phyloP scores from a whole-genome alignment of 1,284 basidiomycete species.

The Cutaneotrichosporon curvatum region DNA sequence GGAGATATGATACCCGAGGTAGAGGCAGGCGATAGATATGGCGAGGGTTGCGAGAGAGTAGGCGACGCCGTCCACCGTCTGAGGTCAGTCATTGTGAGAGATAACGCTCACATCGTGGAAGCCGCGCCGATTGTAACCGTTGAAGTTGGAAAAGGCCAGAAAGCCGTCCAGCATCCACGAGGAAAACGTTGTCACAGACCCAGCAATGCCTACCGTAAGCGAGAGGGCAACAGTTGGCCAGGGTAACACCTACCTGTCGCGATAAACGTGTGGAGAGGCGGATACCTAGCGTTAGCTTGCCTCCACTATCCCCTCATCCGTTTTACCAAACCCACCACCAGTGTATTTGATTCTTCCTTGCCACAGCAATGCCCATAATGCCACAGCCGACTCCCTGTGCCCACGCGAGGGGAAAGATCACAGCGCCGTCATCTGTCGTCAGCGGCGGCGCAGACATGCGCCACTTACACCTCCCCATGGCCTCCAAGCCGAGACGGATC shows the following conservation, averaged over 20 bases:
- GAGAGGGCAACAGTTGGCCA: background rate
- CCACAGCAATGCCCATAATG: slow-evolving; percentile 75
- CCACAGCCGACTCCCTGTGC: slow-evolving; percentile 83
- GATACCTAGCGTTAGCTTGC: slow-evolving; percentile 55
- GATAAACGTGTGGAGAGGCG: slow-evolving; percentile 76
- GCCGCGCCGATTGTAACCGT: slow-evolving; percentile 56
- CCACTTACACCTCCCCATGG: slow-evolving; percentile 51
- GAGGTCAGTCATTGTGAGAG: slow-evolving; percentile 8
- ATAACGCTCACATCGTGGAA: slow-evolving; percentile 62
- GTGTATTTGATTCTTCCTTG: slow-evolving; percentile 62
- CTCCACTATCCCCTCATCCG: background rate
- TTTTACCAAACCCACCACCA: slow-evolving; percentile 56
- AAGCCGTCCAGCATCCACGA: slow-evolving; percentile 89
- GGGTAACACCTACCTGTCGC: slow-evolving; percentile 62
- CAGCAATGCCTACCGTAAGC: slow-evolving; percentile 69
- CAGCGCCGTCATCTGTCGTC: slow-evolving; percentile 51
- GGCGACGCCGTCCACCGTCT: slow-evolving; percentile 81
- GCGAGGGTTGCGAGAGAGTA: slow-evolving; percentile 63
- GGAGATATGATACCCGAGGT: slow-evolving; percentile 33
- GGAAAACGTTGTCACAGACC: slow-evolving; percentile 93
- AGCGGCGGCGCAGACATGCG: background rate
- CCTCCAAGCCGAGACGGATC: slow-evolving; percentile 64
- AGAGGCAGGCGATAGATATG: slow-evolving; percentile 53
- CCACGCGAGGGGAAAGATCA: slow-evolving; percentile 79
- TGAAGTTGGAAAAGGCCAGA: slow-evolving; percentile 70